Conservation (phyloP, 345 rosid species). For the Clarkia xantiana region DNA sequence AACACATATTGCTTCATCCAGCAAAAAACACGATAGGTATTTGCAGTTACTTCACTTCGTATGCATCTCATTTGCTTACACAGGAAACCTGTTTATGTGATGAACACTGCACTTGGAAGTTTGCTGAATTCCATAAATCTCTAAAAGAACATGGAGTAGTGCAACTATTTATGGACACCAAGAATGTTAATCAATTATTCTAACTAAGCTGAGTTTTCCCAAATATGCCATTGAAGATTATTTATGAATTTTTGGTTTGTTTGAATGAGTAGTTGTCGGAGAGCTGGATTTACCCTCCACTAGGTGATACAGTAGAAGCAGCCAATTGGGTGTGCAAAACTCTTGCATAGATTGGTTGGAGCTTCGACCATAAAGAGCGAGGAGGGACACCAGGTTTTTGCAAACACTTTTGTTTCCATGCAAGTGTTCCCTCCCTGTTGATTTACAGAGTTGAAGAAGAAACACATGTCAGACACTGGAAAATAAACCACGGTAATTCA, state of each 20-base stretch:
- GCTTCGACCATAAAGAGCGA: slow-evolving; percentile 33
- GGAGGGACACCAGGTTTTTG: slow-evolving; percentile 11
- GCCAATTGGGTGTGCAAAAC: slow-evolving; percentile 51
- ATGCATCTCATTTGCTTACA: slow-evolving; percentile 9
- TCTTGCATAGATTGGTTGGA: slow-evolving; percentile 77
- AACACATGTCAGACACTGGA: too few relatives aligned
- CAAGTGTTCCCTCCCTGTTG: too few relatives aligned
- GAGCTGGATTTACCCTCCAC: slow-evolving; percentile 93
- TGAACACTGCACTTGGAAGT: slow-evolving; percentile 88
- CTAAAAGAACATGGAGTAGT: slow-evolving; percentile 72
- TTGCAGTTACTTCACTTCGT: neutral
- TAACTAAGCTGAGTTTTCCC: neutral
- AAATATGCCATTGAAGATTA: neutral
- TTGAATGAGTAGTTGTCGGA: slow-evolving; percentile 63
- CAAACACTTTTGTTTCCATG: slow-evolving; percentile 4
- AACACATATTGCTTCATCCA: neutral
- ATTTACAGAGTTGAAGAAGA: too few relatives aligned
- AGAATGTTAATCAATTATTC: slow-evolving; percentile 67
- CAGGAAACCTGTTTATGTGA: slow-evolving; percentile 87
- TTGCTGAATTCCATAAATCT: slow-evolving; percentile 69
- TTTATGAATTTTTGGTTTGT: neutral
- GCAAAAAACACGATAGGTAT: neutral
- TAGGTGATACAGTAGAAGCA: slow-evolving; percentile 80
- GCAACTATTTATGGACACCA: slow-evolving; percentile 65
- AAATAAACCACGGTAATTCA: too few relatives aligned